phyloP scores from a whole-genome alignment of 257 asterid species.

The Osmanthus fragrans region DNA sequence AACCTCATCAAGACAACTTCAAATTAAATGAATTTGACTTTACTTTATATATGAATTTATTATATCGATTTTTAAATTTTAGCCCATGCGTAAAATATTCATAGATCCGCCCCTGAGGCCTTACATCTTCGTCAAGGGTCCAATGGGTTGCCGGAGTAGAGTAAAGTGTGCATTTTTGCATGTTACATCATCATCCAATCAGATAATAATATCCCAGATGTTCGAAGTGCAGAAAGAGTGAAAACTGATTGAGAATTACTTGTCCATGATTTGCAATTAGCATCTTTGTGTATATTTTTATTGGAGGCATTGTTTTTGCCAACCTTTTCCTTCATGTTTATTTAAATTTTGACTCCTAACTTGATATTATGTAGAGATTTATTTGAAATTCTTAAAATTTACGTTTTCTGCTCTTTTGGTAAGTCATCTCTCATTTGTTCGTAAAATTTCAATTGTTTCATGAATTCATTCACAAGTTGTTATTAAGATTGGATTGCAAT shows the following conservation, averaged over 20 bases:
- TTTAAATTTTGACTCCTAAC: background rate
- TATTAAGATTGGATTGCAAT: too few relatives aligned
- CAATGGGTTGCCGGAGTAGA: constrained; percentile 65
- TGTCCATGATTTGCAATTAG: constrained; percentile 35
- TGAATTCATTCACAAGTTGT: too few relatives aligned
- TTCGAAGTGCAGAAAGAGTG: constrained; percentile 56
- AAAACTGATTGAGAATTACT: constrained; percentile 54
- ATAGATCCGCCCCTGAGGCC: constrained; percentile 13
- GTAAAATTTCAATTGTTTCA: too few relatives aligned
- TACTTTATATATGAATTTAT: too few relatives aligned
- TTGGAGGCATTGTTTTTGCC: background rate
- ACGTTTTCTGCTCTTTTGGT: background rate
- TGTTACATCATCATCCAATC: constrained; percentile 32
- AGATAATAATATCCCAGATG: constrained; percentile 33
- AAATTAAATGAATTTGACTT: too few relatives aligned
- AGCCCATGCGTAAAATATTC: too few relatives aligned
- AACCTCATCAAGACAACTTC: too few relatives aligned
- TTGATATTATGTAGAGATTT: background rate
- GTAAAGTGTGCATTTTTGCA: constrained; percentile 54
- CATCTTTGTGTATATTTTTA: constrained; percentile 21
- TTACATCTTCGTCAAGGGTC: constrained; percentile 49
- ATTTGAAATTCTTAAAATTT: background rate
- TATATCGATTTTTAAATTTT: too few relatives aligned
- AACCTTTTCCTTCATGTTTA: background rate
- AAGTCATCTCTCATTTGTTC: too few relatives aligned